Conservation (phyloP, 768 basidiomycete genomes). For the Lentinula lateritia region DNA sequence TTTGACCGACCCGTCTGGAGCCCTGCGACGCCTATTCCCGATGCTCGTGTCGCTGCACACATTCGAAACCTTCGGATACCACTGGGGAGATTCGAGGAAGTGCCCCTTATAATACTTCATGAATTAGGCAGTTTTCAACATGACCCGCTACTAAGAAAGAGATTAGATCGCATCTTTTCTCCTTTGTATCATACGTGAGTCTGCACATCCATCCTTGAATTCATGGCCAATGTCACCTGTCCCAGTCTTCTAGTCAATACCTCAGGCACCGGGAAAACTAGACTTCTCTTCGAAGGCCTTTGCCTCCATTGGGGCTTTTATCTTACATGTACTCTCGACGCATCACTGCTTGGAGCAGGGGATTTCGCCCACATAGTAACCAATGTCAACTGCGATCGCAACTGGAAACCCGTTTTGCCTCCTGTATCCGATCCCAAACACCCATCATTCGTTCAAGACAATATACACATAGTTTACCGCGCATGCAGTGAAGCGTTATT, state of each 20-base stretch:
- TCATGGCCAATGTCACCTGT: no score
- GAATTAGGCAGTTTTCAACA: not conserved
- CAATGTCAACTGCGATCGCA: not conserved
- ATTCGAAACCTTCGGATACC: not conserved
- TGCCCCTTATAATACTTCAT: not conserved
- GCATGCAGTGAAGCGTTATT: not conserved
- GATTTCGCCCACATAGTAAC: not conserved
- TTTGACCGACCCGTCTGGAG: not conserved
- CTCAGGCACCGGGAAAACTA: conserved; percentile 3
- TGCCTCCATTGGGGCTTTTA: conserved; percentile 3
- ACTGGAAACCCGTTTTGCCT: not conserved
- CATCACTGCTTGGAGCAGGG: not conserved
- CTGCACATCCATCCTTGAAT: no score
- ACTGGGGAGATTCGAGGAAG: not conserved
- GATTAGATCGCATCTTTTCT: not conserved
- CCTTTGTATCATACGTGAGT: not conserved
- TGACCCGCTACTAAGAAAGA: not conserved
- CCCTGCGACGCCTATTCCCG: no score
- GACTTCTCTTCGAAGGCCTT: not conserved
- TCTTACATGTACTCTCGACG: not conserved
- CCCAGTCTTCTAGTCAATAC: not conserved
- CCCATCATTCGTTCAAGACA: not conserved
- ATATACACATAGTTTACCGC: not conserved
- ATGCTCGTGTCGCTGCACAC: not conserved
- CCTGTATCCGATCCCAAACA: not conserved